Conservation (phyloP, 169 alveolate species). For the Toxoplasma gondii region DNA sequence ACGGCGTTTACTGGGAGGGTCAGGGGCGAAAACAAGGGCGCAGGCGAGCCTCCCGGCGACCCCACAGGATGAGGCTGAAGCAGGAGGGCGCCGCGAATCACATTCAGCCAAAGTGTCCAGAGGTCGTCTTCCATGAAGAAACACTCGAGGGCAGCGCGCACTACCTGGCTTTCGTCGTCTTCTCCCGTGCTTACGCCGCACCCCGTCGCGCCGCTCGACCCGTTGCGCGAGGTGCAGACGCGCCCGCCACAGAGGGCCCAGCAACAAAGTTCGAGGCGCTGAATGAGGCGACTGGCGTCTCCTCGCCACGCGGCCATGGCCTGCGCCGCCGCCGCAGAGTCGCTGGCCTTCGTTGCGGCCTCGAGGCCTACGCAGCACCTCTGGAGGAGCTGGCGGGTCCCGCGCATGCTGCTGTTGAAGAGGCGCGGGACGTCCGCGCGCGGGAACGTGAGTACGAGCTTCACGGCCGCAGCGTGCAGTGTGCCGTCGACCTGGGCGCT, state of each 20-base stretch:
- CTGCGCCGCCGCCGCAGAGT: slow-evolving; percentile 33
- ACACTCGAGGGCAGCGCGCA: slow-evolving; percentile 25
- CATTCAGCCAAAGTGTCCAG: slow-evolving; percentile 50
- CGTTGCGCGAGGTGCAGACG: not conserved
- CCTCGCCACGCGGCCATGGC: slow-evolving; percentile 32
- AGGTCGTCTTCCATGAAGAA: slow-evolving; percentile 22
- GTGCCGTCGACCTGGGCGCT: slow-evolving; percentile 53
- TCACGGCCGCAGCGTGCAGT: slow-evolving; percentile 54
- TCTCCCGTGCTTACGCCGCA: slow-evolving; percentile 25
- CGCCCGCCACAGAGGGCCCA: slow-evolving; percentile 38
- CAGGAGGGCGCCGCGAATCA: slow-evolving; percentile 38
- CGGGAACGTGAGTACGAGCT: slow-evolving; percentile 51
- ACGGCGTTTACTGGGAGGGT: slow-evolving; percentile 39
- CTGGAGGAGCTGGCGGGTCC: slow-evolving; percentile 50
- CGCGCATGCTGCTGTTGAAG: slow-evolving; percentile 41
- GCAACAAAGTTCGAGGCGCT: slow-evolving; percentile 28
- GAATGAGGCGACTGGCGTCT: not conserved
- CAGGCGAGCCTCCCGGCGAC: not conserved
- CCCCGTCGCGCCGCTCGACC: slow-evolving; percentile 16
- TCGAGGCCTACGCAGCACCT: slow-evolving; percentile 41
- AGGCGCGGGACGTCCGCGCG: slow-evolving; percentile 37
- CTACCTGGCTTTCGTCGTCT: slow-evolving; percentile 14
- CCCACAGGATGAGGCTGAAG: slow-evolving; percentile 6
- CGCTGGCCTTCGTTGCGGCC: slow-evolving; percentile 38
- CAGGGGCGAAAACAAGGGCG: not conserved